Base-by-base conservation (phyloP, 768 basidiomycete species). In the Heimioporus sp. region DNA sequence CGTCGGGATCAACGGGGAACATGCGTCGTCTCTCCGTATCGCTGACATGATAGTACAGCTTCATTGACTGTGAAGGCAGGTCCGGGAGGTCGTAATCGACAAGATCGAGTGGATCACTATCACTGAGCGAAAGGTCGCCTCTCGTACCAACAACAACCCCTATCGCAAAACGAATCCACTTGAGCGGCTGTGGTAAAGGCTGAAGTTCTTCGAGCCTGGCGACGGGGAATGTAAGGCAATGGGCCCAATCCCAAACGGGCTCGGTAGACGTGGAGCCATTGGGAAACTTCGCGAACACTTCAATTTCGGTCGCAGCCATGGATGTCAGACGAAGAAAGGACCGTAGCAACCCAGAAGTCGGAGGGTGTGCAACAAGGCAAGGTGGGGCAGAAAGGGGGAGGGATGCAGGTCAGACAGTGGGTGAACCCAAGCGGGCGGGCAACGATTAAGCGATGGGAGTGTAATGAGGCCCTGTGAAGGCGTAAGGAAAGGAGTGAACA, bases 131-230 rank as follows among this genome's bases (percentile, higher is more conserved):
- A 24, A 48, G 46, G 17, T 30, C 19, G 17, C 52, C 52, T 19
- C 49, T 17, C 1, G 44, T 28, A 3, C 53, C 53, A 39, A 51
- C 32, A 16, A 55, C 46, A 30, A 39, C 42, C 6, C 54, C 49
- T 5, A 16, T 55, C 11, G 50, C 54, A 31, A 48, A 55, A 1
- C 46, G 49, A 34, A 55, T 48, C 54, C 49, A 55, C 34, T 50
- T 51, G 31, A 38, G 43, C 20, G 41, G 53, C 5, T 17, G 37
- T 32, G 1, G 35, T 5, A 19, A 9, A n/a, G 44, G 31, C 2
- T 44, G 17, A 19, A 49, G 40, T 1, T 10, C 2, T 8, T 39
- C 15, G 36, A 55, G 36, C 3, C 13, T 28, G 6, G 42, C 6
- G 21, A 48, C 6, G 15, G 46, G 37, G 16, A 48, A 35, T n/a